Percentiles rank a stretch among this genome's conserved stretches.
These are phyloP conservation scores for Dioszegia aurantiaca DNA, from an alignment of 768 basidiomycete species.

Conservation along the genomic window DNA sequence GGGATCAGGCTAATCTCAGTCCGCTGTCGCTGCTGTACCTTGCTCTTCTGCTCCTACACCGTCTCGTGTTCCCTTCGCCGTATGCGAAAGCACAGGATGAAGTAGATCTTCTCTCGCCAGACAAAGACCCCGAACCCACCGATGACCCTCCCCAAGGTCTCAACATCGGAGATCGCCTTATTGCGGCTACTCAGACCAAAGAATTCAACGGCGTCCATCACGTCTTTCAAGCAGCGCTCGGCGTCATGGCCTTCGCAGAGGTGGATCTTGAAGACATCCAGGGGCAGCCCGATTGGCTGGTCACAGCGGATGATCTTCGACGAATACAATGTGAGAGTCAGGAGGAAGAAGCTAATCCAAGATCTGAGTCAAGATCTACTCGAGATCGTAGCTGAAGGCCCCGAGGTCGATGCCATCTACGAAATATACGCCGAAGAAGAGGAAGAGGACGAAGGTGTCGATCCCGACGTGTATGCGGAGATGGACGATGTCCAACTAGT, in stretches of 20 bases:
- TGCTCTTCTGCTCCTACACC: constrained; percentile 25
- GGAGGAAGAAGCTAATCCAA: constrained; percentile 7
- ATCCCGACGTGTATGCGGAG: constrained; percentile 11
- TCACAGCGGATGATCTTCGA: constrained; percentile 14
- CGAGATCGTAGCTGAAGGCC: constrained; percentile 47
- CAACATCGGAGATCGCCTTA: constrained; percentile 25
- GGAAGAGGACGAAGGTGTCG: constrained; percentile 15
- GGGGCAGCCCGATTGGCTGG: too few relatives aligned
- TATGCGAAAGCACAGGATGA: neutral
- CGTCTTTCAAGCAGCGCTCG: constrained; percentile 41
- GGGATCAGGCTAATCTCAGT: constrained; percentile 12
- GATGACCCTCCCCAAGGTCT: constrained; percentile 22
- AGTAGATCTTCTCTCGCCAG: neutral
- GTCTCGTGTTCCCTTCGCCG: constrained; percentile 30
- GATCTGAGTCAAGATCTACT: constrained; percentile 47
- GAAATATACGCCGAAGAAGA: constrained; percentile 40
- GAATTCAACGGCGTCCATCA: constrained; percentile 45
- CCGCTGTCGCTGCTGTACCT: constrained; percentile 21
- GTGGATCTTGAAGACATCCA: constrained; percentile 19
- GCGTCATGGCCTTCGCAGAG: constrained; percentile 41
- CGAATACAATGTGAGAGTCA: constrained; percentile 21
- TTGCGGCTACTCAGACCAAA: constrained; percentile 14
- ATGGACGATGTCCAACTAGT: constrained; percentile 1
- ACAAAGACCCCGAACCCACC: constrained; percentile 8
- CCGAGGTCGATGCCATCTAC: constrained; percentile 50